Evolutionary conservation across 2,329 filamentous ascomycete species (phyloP).

Genomic region (Fusarium hainanense): DNA sequence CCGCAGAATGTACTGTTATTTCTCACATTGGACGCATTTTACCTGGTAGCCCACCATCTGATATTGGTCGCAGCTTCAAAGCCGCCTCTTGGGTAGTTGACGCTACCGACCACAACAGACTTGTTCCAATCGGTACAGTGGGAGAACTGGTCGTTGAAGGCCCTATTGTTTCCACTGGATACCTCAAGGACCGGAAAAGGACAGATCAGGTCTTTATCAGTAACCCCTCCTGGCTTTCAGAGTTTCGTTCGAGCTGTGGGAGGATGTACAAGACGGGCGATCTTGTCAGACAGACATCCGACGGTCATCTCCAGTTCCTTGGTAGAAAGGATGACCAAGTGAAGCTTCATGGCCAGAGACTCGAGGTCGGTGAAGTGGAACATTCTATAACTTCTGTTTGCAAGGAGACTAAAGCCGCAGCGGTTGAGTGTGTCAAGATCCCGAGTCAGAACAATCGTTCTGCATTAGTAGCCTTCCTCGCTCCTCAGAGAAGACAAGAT

Average conservation of each 20-base stretch:
- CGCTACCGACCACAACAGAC: background rate
- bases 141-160: background rate
- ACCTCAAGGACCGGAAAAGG: background rate
- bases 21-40: background rate
- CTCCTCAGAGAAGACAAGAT: background rate
- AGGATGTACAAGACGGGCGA: constrained; percentile 7
- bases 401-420: background rate
- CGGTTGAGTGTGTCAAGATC: constrained; percentile 9
- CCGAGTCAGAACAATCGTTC: background rate
- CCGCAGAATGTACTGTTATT: background rate
- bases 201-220: background rate
- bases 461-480: background rate
- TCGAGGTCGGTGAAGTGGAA: constrained; percentile 1
- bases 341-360: constrained; percentile 3
- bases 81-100: background rate
- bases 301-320: background rate
- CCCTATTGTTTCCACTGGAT: background rate
- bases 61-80: background rate
- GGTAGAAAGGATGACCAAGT: constrained; percentile 11
- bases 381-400: background rate
- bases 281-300: background rate
- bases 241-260: background rate
- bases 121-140: background rate
- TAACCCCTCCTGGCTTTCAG: background rate
- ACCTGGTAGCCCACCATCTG: background rate